phyloP scores from a whole-genome alignment of 345 rosid genomes.

The Salix brachista region DNA sequence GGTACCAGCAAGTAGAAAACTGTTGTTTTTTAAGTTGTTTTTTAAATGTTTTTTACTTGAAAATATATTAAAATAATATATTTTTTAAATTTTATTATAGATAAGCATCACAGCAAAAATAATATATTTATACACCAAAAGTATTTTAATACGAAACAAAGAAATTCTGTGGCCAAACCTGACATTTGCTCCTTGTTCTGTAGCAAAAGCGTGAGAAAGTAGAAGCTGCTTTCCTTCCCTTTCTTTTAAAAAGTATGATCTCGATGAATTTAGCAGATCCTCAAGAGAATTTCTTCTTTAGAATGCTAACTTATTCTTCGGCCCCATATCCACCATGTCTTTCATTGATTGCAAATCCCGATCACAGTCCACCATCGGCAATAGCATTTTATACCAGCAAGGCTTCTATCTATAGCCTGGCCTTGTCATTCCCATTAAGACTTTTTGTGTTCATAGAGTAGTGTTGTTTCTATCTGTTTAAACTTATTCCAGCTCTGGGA shows the following conservation, averaged over 20 bases:
- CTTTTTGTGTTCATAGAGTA: not conserved
- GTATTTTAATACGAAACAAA: no score
- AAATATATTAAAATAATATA: no score
- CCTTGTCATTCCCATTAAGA: not conserved
- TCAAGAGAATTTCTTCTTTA: not conserved
- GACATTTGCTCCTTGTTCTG: not conserved
- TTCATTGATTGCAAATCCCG: constrained; percentile 28
- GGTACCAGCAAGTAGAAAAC: no score
- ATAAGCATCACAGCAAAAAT: no score
- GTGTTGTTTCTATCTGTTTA: constrained; percentile 8
- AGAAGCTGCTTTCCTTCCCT: not conserved
- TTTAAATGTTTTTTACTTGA: no score
- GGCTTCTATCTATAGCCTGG: constrained; percentile 2
- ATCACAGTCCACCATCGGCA: constrained; percentile 25
- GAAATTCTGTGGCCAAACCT: no score
- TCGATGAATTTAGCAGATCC: not conserved
- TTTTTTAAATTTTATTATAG: no score
- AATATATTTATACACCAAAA: no score
- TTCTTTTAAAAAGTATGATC: not conserved
- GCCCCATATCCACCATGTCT: constrained; percentile 5
- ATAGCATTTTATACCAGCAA: not conserved
- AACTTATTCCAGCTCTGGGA: not conserved
- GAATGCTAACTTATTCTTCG: constrained; percentile 9
- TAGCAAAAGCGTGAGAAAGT: not conserved
- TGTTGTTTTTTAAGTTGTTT: no score